phyloP scores from a whole-genome alignment of 2,329 filamentous ascomycete species.

The Helminthosporium solani region DNA sequence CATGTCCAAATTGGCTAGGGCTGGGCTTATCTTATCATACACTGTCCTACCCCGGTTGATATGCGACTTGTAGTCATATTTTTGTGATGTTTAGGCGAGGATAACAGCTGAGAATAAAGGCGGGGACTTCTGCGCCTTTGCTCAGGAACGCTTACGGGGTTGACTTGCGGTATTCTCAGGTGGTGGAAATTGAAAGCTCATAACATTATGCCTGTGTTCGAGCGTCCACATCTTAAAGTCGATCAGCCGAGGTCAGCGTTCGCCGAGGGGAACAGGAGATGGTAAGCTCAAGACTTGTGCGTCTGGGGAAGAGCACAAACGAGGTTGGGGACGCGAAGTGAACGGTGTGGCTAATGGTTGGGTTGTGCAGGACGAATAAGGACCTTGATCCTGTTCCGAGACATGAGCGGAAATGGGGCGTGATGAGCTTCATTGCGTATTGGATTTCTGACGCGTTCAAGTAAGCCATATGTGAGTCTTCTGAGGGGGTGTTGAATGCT shows the following conservation, averaged over 20 bases:
- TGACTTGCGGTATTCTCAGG: no score
- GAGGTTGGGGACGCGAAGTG: neutral
- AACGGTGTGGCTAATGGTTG: no score
- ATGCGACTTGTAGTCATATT: neutral
- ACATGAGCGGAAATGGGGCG: slow-evolving; percentile 49
- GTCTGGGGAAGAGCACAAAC: neutral
- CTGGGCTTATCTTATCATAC: slow-evolving; percentile 12
- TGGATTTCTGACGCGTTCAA: slow-evolving; percentile 57
- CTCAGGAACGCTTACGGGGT: no score
- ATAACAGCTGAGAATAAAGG: slow-evolving; percentile 1
- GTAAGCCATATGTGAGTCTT: slow-evolving; percentile 18
- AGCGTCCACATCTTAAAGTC: slow-evolving; percentile 46
- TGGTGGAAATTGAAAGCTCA: neutral
- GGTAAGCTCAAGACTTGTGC: slow-evolving; percentile 21
- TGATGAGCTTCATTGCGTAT: slow-evolving; percentile 50
- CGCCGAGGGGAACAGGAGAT: slow-evolving; percentile 42
- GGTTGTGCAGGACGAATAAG: slow-evolving; percentile 50
- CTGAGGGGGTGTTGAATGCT: slow-evolving; percentile 1
- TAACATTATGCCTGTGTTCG: slow-evolving; percentile 32
- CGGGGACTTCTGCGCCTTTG: neutral
- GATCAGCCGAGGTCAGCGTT: slow-evolving; percentile 50
- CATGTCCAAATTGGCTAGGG: neutral
- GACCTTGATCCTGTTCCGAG: slow-evolving; percentile 53
- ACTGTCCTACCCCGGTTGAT: neutral
- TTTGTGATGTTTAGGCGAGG: neutral